Conservation (phyloP, 2,329 filamentous ascomycete genomes). For the Aureobasidium vineae region DNA sequence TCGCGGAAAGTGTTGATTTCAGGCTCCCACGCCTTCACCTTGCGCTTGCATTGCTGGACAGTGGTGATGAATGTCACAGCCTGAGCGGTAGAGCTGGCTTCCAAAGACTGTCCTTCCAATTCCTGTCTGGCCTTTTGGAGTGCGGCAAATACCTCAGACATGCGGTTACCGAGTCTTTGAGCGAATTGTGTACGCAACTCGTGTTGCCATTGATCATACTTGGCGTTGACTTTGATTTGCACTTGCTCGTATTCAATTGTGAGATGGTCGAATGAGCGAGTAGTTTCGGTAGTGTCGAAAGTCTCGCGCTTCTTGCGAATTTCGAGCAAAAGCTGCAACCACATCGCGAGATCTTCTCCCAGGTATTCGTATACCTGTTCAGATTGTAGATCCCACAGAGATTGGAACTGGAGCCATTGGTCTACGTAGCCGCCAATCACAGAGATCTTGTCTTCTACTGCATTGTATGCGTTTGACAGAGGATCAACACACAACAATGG, state of each 20-base stretch:
- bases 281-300: slow-evolving; percentile 95
- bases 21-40: slow-evolving; percentile 89
- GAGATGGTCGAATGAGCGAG: slow-evolving; percentile 87
- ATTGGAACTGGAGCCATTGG: slow-evolving; percentile 98
- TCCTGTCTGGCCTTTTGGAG: slow-evolving; percentile 88
- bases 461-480: slow-evolving; percentile 75
- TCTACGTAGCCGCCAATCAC: slow-evolving; percentile 85
- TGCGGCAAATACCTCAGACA: slow-evolving; percentile 89
- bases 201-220: slow-evolving; percentile 99
- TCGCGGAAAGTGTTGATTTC: slow-evolving; percentile 96
- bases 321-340: slow-evolving; percentile 94
- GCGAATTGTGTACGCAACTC: slow-evolving; percentile 95
- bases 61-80: slow-evolving; percentile 98
- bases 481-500: slow-evolving; percentile 78
- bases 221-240: slow-evolving; percentile 96
- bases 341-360: slow-evolving; percentile 85
- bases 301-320: slow-evolving; percentile 93
- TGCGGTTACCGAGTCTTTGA: slow-evolving; percentile 78
- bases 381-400: slow-evolving; percentile 94
- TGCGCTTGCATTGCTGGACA: slow-evolving; percentile 92
- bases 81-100: slow-evolving; percentile 92
- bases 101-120: slow-evolving; percentile 86
- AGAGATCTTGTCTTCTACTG: slow-evolving; percentile 77
- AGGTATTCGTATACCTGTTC: slow-evolving; percentile 92
- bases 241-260: slow-evolving; percentile 98